Conservation (phyloP, 1,284 basidiomycete genomes). For the Hymenochaete sp. region DNA sequence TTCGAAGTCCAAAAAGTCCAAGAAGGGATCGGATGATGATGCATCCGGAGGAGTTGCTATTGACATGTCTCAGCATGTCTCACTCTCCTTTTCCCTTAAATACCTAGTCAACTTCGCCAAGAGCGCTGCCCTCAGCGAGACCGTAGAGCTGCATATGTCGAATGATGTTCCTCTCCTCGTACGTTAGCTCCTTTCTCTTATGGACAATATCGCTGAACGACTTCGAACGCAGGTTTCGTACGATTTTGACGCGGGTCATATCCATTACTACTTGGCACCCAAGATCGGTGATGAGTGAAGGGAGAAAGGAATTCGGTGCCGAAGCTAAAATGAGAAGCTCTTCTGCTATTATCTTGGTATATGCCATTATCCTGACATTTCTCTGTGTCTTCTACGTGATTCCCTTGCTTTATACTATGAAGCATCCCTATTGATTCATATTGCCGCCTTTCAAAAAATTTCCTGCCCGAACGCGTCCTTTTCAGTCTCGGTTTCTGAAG, state of each 20-base stretch:
- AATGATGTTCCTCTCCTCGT: conserved; percentile 89
- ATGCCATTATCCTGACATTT: too few relatives aligned
- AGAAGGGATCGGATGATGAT: conserved; percentile 34
- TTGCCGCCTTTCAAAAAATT: too few relatives aligned
- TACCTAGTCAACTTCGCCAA: conserved; percentile 98
- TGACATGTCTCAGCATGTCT: conserved; percentile 86
- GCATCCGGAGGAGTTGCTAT: conserved; percentile 58
- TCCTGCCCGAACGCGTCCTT: too few relatives aligned
- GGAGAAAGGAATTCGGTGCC: background rate
- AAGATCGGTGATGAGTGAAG: conserved; percentile 77
- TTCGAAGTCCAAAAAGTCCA: conserved; percentile 39
- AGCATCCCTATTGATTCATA: too few relatives aligned
- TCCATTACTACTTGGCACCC: conserved; percentile 82
- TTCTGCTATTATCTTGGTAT: background rate
- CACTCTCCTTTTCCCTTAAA: conserved; percentile 93
- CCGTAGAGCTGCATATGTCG: conserved; percentile 79
- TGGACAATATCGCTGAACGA: conserved; percentile 5
- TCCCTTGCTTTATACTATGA: too few relatives aligned
- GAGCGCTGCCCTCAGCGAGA: conserved; percentile 68
- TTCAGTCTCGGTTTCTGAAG: too few relatives aligned
- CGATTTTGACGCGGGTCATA: conserved; percentile 74
- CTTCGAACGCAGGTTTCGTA: conserved; percentile 59
- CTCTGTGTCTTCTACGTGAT: too few relatives aligned
- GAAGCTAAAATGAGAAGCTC: background rate
- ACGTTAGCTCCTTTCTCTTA: conserved; percentile 23